A percentile compares a stretch with the other conserved stretches of the same genome.
phyloP scores from a whole-genome alignment of 306 rosid genomes.

The Dicorynia guianensis region DNA sequence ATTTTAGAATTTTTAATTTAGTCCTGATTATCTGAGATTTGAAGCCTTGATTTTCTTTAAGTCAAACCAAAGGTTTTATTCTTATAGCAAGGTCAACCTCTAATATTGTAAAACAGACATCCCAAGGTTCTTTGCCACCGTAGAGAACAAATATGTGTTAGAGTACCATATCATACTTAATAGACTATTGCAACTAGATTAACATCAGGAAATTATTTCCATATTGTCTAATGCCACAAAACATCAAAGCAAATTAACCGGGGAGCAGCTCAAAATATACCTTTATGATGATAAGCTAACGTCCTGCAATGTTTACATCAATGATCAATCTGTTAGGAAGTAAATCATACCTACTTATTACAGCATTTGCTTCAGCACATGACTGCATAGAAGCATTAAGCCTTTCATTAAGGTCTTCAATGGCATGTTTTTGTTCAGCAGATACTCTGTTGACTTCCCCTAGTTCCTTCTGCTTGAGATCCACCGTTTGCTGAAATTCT shows the following conservation, averaged over 20 bases:
- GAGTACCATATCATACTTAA: not conserved
- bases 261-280: constrained; percentile 21
- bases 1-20: not conserved
- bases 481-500: constrained; percentile 66
- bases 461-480: constrained; percentile 76
- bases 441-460: constrained; percentile 62
- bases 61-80: not conserved
- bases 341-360: constrained; percentile 72
- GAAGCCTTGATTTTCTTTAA: not conserved
- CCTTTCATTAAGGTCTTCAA: constrained; percentile 85
- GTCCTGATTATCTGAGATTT: not conserved
- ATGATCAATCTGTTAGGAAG: constrained; percentile 29
- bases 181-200: constrained; percentile 7
- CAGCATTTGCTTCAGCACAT: constrained; percentile 83
- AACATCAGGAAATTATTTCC: not conserved
- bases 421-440: constrained; percentile 74
- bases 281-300: constrained; percentile 7
- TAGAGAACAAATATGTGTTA: not conserved
- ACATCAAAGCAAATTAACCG: constrained; percentile 23
- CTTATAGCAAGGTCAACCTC: constrained; percentile 14
- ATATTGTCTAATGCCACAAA: not conserved
- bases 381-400: constrained; percentile 86
- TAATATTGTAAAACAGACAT: constrained; percentile 4
- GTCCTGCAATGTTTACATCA: constrained; percentile 31
- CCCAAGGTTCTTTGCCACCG: constrained; percentile 18